A percentile compares a stretch with the other conserved stretches of the same genome.
Evolutionary conservation across 2,329 filamentous ascomycete species (phyloP).

Genomic region (Epicoccum nigrum): DNA sequence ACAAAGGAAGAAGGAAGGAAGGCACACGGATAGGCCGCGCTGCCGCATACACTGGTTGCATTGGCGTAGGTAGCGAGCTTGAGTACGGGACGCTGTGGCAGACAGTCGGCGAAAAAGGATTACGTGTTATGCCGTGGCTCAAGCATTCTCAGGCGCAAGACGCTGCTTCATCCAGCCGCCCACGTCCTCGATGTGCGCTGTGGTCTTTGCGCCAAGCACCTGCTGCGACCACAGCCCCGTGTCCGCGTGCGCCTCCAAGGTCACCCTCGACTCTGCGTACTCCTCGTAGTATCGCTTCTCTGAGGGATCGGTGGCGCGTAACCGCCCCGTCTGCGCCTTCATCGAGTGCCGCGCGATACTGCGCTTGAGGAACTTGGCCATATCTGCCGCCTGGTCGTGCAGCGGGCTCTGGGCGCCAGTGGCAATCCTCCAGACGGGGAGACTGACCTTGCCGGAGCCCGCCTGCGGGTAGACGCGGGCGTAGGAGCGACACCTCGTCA

Average conservation of each 20-base stretch:
- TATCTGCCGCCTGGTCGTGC: conserved; percentile 49
- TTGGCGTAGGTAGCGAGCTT: too few species aligned
- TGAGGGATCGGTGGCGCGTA: conserved; percentile 27
- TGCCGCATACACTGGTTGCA: too few species aligned
- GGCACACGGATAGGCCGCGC: too few species aligned
- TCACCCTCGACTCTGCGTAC: conserved; percentile 30
- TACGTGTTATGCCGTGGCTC: not conserved
- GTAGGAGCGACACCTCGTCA: conserved; percentile 41
- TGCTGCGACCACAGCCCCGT: conserved; percentile 37
- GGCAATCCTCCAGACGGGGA: conserved; percentile 52
- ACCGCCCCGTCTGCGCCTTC: conserved; percentile 31
- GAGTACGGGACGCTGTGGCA: not conserved
- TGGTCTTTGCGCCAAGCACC: conserved; percentile 10
- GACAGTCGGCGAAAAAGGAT: not conserved
- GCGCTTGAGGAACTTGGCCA: conserved; percentile 48
- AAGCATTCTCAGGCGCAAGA: conserved; percentile 2
- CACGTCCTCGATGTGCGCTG: conserved; percentile 22
- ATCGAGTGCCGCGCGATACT: conserved; percentile 46
- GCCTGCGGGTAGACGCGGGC: conserved; percentile 53
- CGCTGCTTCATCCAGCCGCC: conserved; percentile 39
- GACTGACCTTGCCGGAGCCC: conserved; percentile 40
- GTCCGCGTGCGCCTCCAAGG: conserved; percentile 20
- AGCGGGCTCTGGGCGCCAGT: conserved; percentile 49
- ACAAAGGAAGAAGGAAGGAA: too few species aligned
- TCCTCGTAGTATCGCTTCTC: conserved; percentile 41